Base-by-base conservation (phyloP, 345 rosid species). In the Rubroshorea leprosula region DNA sequence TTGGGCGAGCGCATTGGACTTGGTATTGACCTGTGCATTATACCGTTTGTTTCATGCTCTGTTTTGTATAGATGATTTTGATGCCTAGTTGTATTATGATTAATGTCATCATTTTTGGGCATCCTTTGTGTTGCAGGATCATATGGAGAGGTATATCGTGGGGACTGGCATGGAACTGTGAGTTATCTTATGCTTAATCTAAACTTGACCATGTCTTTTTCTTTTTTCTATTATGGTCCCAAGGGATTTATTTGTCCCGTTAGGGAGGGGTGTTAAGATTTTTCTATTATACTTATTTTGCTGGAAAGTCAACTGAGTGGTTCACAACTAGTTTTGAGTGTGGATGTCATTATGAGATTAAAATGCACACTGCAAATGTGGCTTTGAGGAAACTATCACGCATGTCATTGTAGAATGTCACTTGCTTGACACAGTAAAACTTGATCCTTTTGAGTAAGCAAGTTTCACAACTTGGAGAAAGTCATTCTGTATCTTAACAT, bases 111-210 rank as follows among this genome's bases (percentile, higher is more conserved):
- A 27, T 41, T 64, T 62, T 50, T 51, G 51, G 67, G 51, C 22
- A 39, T 73, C 55, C 38, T 63, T 68, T 73, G 57, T 73, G 54
- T 57, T 78, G 68, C 78, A 91, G 98, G 98, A 68, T 91, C 98
- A 44, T 91, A 91, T 53, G 98, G 96, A 38, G 98, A 87, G 74
- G 96, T 91, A 54, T 91, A 91, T 76, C 90, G 79, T 45, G 98
- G 94, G 66, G 91, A 87, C 21, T 91, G 98, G 98, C 91, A 80
- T 79, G 98, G 96, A 78, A 87, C 98, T 54, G 98, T 91, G 78
- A 84, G 98, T 84, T 55, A 41, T n/a, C 46, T 25, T 45, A 7
- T 1, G 20, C 14, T 51, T 24, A 35, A 26, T 50, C 57, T 54
- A 64, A 65, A 41, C 48, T 38, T 45, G 24, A 55, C 39, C 44